Base-by-base conservation (phyloP, 2,329 filamentous ascomycete genomes). In the Exophiala sideris region DNA sequence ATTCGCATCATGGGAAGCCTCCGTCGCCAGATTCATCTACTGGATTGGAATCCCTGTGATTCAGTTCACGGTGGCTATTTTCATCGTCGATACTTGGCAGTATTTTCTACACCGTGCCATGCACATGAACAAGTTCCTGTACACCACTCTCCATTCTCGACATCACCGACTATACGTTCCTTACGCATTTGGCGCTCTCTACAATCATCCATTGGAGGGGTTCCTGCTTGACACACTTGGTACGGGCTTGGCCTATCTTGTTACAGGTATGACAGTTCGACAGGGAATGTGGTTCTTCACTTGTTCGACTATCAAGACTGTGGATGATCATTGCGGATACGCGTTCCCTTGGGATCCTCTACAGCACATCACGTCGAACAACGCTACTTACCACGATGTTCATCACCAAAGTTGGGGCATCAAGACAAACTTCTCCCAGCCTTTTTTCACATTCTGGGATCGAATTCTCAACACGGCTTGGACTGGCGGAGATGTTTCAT, bases 391-490 rank as follows among this genome's bases (percentile, higher is more conserved):
- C 72, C 94, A 99, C 68, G 94, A 99, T 68, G 92, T 99, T 55
- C 94, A 99, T 73, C 94, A 99, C 74, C 94, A 99, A 74, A 95
- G 89, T 72, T 97, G 92, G 91, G 94, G 94, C 53, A 96, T 99
- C 79, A 99, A 97, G 67, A 77, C 73, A 46, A 75, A 76, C 58
- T 77, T 74, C 52, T 74, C 73, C 7, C 74, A 77, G 50, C 73
- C 73, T n/a, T 76, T 74, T 62, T 96, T 97, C 74, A 96, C 88
- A 45, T 91, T 96, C 74, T 97, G 94, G 90, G 94, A 99, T 70
- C 79, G 82, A 44, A 67, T 91, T 24, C 77, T 96, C 18, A 85
- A 86, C 48, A 99, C 94, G 20, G 87, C 84, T 71, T 96, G 91
- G 85, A 83, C 81, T 56, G 89, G 89, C 46, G 84, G 76, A 61